phyloP scores from a whole-genome alignment of 2,329 filamentous ascomycete genomes.

The Parascedosporium putredinis region DNA sequence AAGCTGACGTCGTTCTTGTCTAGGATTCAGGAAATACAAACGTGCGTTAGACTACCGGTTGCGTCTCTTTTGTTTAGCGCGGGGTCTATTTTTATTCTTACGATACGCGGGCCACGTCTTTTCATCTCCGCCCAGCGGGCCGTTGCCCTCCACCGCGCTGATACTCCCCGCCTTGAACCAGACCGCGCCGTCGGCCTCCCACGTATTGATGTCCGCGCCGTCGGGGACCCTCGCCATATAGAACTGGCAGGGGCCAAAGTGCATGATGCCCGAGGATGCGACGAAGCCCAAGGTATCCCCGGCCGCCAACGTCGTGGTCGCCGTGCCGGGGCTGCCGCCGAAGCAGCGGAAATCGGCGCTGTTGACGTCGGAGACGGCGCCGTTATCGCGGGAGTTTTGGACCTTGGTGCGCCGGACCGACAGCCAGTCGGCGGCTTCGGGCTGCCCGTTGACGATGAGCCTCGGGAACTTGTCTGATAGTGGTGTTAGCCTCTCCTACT shows the following conservation, averaged over 20 bases:
- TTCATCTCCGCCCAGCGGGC: neutral
- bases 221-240: slow-evolving; percentile 25
- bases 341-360: slow-evolving; percentile 19
- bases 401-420: slow-evolving; percentile 8
- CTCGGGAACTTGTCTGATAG: neutral
- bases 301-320: slow-evolving; percentile 23
- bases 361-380: slow-evolving; percentile 24
- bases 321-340: slow-evolving; percentile 13
- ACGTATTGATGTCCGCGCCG: slow-evolving; percentile 19
- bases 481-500: too few relatives aligned
- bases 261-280: slow-evolving; percentile 22
- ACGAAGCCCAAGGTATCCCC: slow-evolving; percentile 31
- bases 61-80: too few relatives aligned
- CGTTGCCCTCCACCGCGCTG: slow-evolving; percentile 16
- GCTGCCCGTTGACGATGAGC: neutral
- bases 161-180: slow-evolving; percentile 28
- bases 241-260: slow-evolving; percentile 27
- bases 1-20: slow-evolving; percentile 9
- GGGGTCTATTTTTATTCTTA: too few relatives aligned
- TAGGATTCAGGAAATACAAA: neutral
- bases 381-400: slow-evolving; percentile 19
- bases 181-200: slow-evolving; percentile 18
- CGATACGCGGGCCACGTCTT: slow-evolving; percentile 5
- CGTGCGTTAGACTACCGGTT: too few relatives aligned
- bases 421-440: slow-evolving; percentile 4